Evolutionary conservation across 768 basidiomycete genomes (phyloP), one percentile per base, ranked within the genome.

Genomic region (Amanita subjunquillea): DNA sequence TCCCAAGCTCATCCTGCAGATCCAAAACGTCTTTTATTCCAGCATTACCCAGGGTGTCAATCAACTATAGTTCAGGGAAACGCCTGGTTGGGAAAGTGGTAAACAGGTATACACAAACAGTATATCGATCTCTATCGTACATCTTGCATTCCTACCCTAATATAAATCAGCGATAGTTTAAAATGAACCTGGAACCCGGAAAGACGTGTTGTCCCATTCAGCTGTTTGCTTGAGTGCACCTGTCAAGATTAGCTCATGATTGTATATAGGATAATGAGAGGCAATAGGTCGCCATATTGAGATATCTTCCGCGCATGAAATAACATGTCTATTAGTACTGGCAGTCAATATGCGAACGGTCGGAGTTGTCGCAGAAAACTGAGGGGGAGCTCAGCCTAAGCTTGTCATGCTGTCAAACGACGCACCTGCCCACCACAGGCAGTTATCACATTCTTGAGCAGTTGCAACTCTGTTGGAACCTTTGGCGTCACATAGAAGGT

Each of bases 401-500:
- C 27, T 44, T 36, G 44, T 30, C 22, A 29, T 32, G 15, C 55
- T 25, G 12, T 1, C 41, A 20, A 36, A 37, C 13, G 9, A 64
- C 72, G 20, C 45, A 90, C 87, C 67, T 80, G 75, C 0, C 89
- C 91, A 3, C 91, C 89, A 56, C 78, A 77, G 0, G 84, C 79
- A 5, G 69, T 65, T 4, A 92, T 72, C 4, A 94, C 80, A 44
- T 78, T 80, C 68, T 79, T 84, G 51, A 93, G 65, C 34, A 88
- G 61, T 58, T 79, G 79, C 40, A 65, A 60, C 45, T 83, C 81
- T 1, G 84, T 69, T 0, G 71, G 61, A 0, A 90, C 80, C 55
- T 76, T 81, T 0, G 77, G 73, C 0, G 89, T 92, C 47, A 91
- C 65, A 57, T 90, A 92, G 67, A 94, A 90, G 0, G 73, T 78